Evolutionary conservation across 2,329 filamentous ascomycete genomes (phyloP).

Genomic region (Neonectria sp.): DNA sequence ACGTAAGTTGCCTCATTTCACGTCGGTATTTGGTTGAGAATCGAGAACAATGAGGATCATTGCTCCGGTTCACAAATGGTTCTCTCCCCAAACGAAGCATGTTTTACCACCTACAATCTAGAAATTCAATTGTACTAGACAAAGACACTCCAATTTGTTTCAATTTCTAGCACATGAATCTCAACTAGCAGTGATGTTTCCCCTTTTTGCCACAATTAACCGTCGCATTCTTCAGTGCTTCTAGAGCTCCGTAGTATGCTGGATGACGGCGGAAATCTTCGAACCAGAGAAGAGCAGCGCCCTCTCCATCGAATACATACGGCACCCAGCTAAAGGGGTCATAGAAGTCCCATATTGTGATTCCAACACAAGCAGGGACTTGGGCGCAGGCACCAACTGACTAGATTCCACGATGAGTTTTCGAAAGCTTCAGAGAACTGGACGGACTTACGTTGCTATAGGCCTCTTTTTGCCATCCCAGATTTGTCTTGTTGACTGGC

Average conservation of each 20-base stretch:
- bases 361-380: conserved; percentile 6
- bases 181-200: background rate
- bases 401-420: background rate
- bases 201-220: background rate
- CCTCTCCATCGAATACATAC: conserved; percentile 41
- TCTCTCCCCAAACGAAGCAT: too few relatives aligned
- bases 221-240: conserved; percentile 15
- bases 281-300: conserved; percentile 35
- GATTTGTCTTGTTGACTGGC: conserved; percentile 13
- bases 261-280: conserved; percentile 33
- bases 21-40: too few relatives aligned
- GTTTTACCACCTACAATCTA: too few relatives aligned
- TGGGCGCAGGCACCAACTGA: conserved; percentile 15
- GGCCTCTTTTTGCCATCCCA: conserved; percentile 16
- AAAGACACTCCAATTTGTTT: too few relatives aligned
- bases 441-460: conserved; percentile 5
- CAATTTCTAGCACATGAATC: background rate
- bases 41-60: too few relatives aligned
- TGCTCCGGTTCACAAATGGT: too few relatives aligned
- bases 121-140: too few relatives aligned
- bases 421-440: background rate
- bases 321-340: conserved; percentile 40
- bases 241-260: conserved; percentile 22
- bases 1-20: too few relatives aligned
- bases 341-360: conserved; percentile 19